Base-by-base conservation (phyloP, 345 rosid species). In the Populus alba region DNA sequence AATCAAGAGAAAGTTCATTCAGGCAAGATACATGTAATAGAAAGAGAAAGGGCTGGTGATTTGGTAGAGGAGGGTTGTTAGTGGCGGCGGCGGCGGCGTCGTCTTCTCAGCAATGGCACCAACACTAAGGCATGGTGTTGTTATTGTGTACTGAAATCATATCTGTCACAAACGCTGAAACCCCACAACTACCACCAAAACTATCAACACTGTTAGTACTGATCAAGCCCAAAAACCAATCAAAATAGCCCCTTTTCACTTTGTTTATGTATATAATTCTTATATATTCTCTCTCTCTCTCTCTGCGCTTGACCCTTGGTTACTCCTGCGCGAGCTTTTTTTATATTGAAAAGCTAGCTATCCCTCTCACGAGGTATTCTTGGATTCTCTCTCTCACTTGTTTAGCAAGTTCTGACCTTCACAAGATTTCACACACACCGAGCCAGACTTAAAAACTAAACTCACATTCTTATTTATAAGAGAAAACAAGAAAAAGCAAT, bases 151-250 rank as follows among this genome's bases (percentile, higher is more conserved):
- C 57, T 35, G 78, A 68, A 43, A 69, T 51, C 68, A 80, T 80
- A 68, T 81, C 86, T 66, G 83, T 78, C 83, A 81, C 84, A 66
- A 82, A 38, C 49, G 80, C 79, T 41, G 85, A 23, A 29, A 75
- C 81, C 69, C 63, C 70, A 55, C 63, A 15, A 15, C 18, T 67
- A 18, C 74, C 85, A 75, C 81, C 73, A 79, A 75, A 66, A 31
- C 49, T 47, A 6, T 59, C 17, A 59, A 12, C 68, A 23, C 77
- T 22, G 4, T 78, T 68, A n/a, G 61, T 71, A 61, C 75, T 75
- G 61, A 87, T 76, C 10, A 90, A 79, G 77, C 77, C 77, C 82
- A 88, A 80, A 75, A 91, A 82, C 83, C 86, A 90, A 82, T 84
- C 74, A 77, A 79, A 75, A 81, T 23, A 63, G 17, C 1, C 41